phyloP scores from a whole-genome alignment of 179 eudicot genomes.

The Gypsophila paniculata region DNA sequence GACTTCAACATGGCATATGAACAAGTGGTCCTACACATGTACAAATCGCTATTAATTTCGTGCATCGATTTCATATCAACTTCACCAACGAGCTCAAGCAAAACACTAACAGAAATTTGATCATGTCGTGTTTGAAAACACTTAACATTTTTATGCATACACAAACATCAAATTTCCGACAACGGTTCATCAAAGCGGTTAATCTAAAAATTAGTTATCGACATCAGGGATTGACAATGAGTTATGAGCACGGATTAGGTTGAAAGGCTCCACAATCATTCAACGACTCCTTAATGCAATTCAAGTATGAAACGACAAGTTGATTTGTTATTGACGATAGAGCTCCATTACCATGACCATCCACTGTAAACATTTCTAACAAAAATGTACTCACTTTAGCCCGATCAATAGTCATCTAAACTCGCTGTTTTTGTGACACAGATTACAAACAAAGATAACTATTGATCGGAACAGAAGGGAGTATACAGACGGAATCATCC shows the following conservation, averaged over 20 bases:
- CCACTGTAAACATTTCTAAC: no score
- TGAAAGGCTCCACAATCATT: no score
- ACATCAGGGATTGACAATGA: neutral
- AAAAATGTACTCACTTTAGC: no score
- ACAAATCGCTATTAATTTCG: neutral
- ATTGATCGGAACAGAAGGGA: no score
- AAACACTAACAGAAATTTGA: constrained; percentile 7
- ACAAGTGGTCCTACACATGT: constrained; percentile 24
- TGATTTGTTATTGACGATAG: neutral
- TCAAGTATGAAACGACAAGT: neutral
- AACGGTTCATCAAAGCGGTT: neutral
- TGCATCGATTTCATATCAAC: neutral
- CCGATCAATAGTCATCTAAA: no score
- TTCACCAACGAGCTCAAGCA: constrained; percentile 2
- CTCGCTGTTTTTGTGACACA: no score
- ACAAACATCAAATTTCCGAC: neutral
- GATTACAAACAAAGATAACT: no score
- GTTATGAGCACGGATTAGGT: neutral
- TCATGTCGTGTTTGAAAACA: neutral
- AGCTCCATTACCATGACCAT: neutral
- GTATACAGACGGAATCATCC: no score
- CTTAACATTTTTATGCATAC: constrained; percentile 4
- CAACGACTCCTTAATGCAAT: no score
- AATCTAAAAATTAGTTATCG: neutral
- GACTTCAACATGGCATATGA: constrained; percentile 14